phyloP scores from a whole-genome alignment of 1,139 yeast species.

The Lodderomyces elongisporus region DNA sequence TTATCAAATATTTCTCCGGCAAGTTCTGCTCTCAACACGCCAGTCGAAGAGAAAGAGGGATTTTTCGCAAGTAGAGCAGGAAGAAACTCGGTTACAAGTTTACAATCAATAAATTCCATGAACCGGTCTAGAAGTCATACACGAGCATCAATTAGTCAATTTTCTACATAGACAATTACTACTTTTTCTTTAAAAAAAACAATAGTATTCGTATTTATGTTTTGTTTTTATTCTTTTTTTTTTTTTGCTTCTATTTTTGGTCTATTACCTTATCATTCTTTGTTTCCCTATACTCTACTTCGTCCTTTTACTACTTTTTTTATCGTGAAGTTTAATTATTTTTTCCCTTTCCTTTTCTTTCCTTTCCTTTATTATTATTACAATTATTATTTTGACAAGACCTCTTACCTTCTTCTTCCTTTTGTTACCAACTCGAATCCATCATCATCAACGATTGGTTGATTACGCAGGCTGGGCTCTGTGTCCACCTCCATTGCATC shows the following conservation, averaged over 20 bases:
- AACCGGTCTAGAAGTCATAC: conserved; percentile 33
- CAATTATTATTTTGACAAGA: too few species aligned
- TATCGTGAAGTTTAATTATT: too few species aligned
- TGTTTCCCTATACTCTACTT: too few species aligned
- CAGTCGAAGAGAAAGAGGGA: conserved; percentile 29
- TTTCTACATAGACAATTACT: too few species aligned
- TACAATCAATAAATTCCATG: conserved; percentile 40
- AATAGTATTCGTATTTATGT: too few species aligned
- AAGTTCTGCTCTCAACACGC: conserved; percentile 21
- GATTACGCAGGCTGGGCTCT: conserved; percentile 18
- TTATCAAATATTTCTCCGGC: conserved; percentile 20
- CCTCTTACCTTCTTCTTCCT: conserved; percentile 53
- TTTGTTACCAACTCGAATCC: conserved; percentile 86
- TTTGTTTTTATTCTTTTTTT: too few species aligned
- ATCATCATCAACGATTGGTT: conserved; percentile 81
- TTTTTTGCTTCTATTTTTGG: too few species aligned
- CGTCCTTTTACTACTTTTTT: too few species aligned
- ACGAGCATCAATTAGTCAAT: conserved; percentile 33
- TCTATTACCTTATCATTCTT: too few species aligned
- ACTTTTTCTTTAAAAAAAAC: too few species aligned
- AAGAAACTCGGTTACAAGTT: conserved; percentile 34
- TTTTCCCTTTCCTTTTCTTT: too few species aligned
- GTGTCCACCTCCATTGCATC: conserved; percentile 35
- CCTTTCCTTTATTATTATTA: too few species aligned
- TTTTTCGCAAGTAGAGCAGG: conserved; percentile 15